phyloP scores from a whole-genome alignment of 306 rosid genomes.

The Citrullus colocynthis region DNA sequence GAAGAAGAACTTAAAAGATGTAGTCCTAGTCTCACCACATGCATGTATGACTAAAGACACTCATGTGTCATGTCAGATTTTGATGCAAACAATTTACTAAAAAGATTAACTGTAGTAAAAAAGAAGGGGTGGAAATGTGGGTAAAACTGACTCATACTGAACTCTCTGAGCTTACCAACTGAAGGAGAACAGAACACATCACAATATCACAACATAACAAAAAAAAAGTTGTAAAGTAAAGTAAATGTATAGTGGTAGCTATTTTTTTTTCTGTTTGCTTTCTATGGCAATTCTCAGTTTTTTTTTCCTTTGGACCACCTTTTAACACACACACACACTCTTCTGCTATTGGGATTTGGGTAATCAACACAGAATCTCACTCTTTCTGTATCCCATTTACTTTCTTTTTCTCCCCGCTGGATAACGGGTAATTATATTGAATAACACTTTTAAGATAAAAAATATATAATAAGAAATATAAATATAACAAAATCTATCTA shows the following conservation, averaged over 20 bases:
- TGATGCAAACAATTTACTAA: not conserved
- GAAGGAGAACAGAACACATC: not conserved
- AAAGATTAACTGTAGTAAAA: not conserved
- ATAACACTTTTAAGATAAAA: too few relatives aligned
- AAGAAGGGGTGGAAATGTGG: not conserved
- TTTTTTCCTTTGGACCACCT: not conserved
- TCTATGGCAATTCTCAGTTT: not conserved
- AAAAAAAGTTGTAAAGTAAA: not conserved
- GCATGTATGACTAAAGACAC: not conserved
- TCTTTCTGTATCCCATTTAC: not conserved
- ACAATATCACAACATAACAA: not conserved
- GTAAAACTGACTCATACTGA: not conserved
- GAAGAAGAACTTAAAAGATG: too few relatives aligned
- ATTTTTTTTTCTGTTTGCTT: not conserved
- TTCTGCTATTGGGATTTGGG: constrained; percentile 4
- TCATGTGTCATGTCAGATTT: not conserved
- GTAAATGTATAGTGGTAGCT: not conserved
- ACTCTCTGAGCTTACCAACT: not conserved
- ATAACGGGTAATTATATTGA: too few relatives aligned
- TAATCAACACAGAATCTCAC: not conserved
- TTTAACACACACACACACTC: not conserved
- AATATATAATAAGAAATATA: too few relatives aligned
- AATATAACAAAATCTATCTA: too few relatives aligned
- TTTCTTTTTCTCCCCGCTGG: not conserved
- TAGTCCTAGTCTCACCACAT: too few relatives aligned